A percentile compares a stretch with the other conserved stretches of the same genome.
Evolutionary conservation across 139 green algal species (phyloP).

Genomic region (Desmodesmus armatus): DNA sequence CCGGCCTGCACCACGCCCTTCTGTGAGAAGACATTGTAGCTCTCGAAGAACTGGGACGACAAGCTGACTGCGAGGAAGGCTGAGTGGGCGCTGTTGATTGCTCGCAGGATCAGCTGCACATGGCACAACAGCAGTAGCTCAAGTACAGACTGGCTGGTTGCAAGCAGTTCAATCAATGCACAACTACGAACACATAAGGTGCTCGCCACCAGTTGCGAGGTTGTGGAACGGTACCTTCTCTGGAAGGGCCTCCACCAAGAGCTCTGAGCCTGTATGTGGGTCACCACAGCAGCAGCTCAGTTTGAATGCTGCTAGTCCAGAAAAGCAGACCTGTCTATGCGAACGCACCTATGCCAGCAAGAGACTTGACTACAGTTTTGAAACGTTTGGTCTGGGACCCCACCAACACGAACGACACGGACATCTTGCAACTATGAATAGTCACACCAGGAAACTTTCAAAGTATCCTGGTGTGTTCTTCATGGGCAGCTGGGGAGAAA

Average conservation of each 20-base stretch:
- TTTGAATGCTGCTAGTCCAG: no score
- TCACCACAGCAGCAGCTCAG: background rate
- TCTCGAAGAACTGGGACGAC: slow-evolving; percentile 69
- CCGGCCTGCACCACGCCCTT: slow-evolving; percentile 61
- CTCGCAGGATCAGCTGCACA: slow-evolving; percentile 71
- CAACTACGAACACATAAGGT: no score
- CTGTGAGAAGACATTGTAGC: slow-evolving; percentile 69
- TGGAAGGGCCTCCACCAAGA: slow-evolving; percentile 73
- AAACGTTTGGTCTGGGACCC: slow-evolving; percentile 62
- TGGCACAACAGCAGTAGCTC: background rate
- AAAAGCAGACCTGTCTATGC: background rate
- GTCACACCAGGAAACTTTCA: no score
- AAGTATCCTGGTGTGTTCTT: no score
- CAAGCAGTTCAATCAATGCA: background rate
- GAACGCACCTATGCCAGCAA: slow-evolving; percentile 60
- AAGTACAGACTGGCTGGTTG: background rate
- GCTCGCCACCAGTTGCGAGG: no score
- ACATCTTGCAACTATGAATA: slow-evolving; percentile 47
- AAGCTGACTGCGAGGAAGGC: slow-evolving; percentile 77
- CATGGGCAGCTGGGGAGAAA: no score
- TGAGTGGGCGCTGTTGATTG: slow-evolving; percentile 76
- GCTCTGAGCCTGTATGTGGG: slow-evolving; percentile 54
- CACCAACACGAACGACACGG: slow-evolving; percentile 49
- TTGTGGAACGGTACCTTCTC: slow-evolving; percentile 55
- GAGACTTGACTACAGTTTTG: slow-evolving; percentile 51